Conservation (phyloP, 2,329 filamentous ascomycete species). For the Hypoxylon sp. region DNA sequence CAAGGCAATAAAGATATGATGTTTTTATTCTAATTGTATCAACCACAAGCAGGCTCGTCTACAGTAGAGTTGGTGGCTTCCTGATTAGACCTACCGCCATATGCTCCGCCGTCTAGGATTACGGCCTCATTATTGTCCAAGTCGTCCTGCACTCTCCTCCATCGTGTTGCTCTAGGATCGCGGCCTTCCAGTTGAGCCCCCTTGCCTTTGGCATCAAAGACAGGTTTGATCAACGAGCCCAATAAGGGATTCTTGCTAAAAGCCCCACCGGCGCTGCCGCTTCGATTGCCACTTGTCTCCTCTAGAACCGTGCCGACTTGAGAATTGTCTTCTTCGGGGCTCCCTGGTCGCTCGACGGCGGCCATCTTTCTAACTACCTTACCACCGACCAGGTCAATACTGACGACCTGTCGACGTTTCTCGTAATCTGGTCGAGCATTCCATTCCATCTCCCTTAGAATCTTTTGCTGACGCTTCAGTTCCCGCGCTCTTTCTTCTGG, state of each 20-base stretch:
- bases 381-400: slow-evolving; percentile 84
- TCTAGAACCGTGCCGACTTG: slow-evolving; percentile 46
- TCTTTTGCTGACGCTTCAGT: slow-evolving; percentile 87
- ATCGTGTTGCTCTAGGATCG: slow-evolving; percentile 62
- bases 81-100: slow-evolving; percentile 57
- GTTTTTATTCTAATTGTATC: slow-evolving; percentile 2
- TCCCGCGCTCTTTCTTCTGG: slow-evolving; percentile 87
- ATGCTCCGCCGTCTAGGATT: slow-evolving; percentile 70
- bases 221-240: slow-evolving; percentile 75
- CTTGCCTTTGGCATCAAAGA: slow-evolving; percentile 70
- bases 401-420: slow-evolving; percentile 86
- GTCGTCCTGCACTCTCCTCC: slow-evolving; percentile 75
- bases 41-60: slow-evolving; percentile 61
- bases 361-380: slow-evolving; percentile 82
- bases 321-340: slow-evolving; percentile 64
- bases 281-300: slow-evolving; percentile 57
- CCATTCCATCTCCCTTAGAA: slow-evolving; percentile 89
- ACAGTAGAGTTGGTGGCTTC: slow-evolving; percentile 31
- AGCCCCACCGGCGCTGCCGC: slow-evolving; percentile 64
- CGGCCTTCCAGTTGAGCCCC: slow-evolving; percentile 61
- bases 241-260: slow-evolving; percentile 80
- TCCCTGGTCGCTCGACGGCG: slow-evolving; percentile 70
- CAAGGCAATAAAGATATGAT: not conserved
- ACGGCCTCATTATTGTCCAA: slow-evolving; percentile 70
- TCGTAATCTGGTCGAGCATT: slow-evolving; percentile 88